Base-by-base conservation (phyloP, 371 early-diverging fungal genomes). In the Rhizomucor miehei region DNA sequence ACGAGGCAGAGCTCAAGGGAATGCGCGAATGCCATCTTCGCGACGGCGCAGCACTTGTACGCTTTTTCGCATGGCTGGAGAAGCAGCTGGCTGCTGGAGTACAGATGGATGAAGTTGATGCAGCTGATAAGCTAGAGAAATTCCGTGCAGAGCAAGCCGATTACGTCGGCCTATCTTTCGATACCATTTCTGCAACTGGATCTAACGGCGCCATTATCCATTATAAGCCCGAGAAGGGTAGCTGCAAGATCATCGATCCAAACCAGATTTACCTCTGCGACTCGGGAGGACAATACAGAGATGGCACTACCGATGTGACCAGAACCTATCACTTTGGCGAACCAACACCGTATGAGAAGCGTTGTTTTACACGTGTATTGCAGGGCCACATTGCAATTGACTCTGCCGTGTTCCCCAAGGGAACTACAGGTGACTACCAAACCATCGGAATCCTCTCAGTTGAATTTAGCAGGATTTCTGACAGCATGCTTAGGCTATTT, bases 271-370 rank as follows among this genome's bases (percentile, higher is more conserved):
- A 95, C 64, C 81, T 99, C 25, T 92, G 97, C 67, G 99, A 99
- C 79, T 93, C 94, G 36, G 99, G 99, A 19, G 99, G 91, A 45
- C 99, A 99, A 69, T 99, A 95, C 82, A 73, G 73, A 38, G 94
- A 97, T 61, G 99, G 99, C 24, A 99, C 99, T 10, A 99, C 99
- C 3, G 99, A 99, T 69, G 89, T 94, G 14, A 99, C 99, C 6
- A 88, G 99, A 52, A 99, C 99, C 1, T 68, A 89, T 29, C 93
- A 93, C 63, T 96, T 99, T 77, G 93, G 94, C 25, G 76, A 81
- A n/a, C 98, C 99, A 8, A 86, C 87, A 0, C 82, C 67, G 0
- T 88, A 87, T 65, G 88, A 99, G 70, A 92, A 86, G 71, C 84
- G 89, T 21, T 85, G 90, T 60, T 99, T 89, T 69, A 99, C 99